Conservation (phyloP, 1,284 basidiomycete species). For the Coniferiporia weirii region DNA sequence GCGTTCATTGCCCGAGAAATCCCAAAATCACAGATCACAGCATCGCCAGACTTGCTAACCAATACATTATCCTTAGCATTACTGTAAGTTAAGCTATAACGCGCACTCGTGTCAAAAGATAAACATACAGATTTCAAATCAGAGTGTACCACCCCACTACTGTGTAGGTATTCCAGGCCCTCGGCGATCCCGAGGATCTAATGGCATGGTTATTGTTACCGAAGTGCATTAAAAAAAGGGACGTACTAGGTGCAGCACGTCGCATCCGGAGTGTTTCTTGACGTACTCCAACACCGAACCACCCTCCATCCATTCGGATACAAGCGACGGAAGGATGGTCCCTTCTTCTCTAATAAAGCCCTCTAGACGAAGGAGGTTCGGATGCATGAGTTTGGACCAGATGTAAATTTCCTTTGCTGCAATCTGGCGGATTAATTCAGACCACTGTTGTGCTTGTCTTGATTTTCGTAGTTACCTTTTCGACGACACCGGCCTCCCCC, state of each 20-base stretch:
- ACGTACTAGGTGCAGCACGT: not conserved
- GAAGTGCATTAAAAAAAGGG: not conserved
- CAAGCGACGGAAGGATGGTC: not conserved
- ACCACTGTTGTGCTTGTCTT: not conserved
- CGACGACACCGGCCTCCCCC: too few species aligned
- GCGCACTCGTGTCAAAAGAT: not conserved
- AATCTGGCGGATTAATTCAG: not conserved
- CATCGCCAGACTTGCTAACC: not conserved
- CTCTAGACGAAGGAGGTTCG: constrained; percentile 1
- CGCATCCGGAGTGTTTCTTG: not conserved
- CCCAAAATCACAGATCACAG: constrained; percentile 11
- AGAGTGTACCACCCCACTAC: constrained; percentile 1
- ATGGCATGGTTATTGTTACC: not conserved
- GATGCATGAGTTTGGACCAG: not conserved
- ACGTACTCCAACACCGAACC: not conserved
- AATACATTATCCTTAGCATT: constrained; percentile 15
- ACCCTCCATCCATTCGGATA: constrained; percentile 8
- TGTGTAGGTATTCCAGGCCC: constrained; percentile 9
- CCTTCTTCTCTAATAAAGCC: not conserved
- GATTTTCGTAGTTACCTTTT: not conserved
- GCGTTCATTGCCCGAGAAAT: not conserved
- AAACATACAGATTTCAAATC: constrained; percentile 9
- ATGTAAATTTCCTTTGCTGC: not conserved
- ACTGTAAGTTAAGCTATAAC: not conserved
- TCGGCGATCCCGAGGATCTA: not conserved